A percentile compares a stretch with the other conserved stretches of the same genome.
Evolutionary conservation across 805 yeast species (phyloP).

Genomic region (Candida krabiensis): DNA sequence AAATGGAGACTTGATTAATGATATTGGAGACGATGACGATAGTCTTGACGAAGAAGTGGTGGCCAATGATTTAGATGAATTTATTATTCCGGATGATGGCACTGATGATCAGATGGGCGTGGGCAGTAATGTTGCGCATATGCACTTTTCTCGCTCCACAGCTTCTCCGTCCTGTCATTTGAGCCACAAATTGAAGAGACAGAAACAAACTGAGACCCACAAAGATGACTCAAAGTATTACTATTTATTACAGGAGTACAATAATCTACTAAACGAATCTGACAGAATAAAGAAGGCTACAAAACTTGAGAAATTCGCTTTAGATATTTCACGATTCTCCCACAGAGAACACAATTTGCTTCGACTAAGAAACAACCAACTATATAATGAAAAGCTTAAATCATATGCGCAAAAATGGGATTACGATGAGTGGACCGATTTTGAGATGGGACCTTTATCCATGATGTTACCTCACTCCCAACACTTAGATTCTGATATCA

Average conservation of each 20-base stretch:
- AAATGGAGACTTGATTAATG: slow-evolving; percentile 26
- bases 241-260: slow-evolving; percentile 20
- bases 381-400: slow-evolving; percentile 22
- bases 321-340: slow-evolving; percentile 28
- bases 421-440: slow-evolving; percentile 40
- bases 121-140: slow-evolving; percentile 2
- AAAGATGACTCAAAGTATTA: slow-evolving; percentile 19
- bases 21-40: slow-evolving; percentile 23
- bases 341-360: slow-evolving; percentile 29
- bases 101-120: slow-evolving; percentile 4
- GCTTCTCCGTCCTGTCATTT: slow-evolving; percentile 1
- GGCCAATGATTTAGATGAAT: slow-evolving; percentile 42
- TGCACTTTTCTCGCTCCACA: slow-evolving; percentile 7
- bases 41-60: slow-evolving; percentile 37
- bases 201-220: slow-evolving; percentile 7
- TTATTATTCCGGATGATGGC: slow-evolving; percentile 17
- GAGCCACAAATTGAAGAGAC: slow-evolving; percentile 8
- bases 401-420: slow-evolving; percentile 42
- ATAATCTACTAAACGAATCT: slow-evolving; percentile 19
- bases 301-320: slow-evolving; percentile 28
- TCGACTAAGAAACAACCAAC: slow-evolving; percentile 26
- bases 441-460: slow-evolving; percentile 30
- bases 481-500: slow-evolving; percentile 28
- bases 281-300: slow-evolving; percentile 27
- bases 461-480: slow-evolving; percentile 21